phyloP scores from a whole-genome alignment of 148 eudicot genomes.

The Arbutus unedo region DNA sequence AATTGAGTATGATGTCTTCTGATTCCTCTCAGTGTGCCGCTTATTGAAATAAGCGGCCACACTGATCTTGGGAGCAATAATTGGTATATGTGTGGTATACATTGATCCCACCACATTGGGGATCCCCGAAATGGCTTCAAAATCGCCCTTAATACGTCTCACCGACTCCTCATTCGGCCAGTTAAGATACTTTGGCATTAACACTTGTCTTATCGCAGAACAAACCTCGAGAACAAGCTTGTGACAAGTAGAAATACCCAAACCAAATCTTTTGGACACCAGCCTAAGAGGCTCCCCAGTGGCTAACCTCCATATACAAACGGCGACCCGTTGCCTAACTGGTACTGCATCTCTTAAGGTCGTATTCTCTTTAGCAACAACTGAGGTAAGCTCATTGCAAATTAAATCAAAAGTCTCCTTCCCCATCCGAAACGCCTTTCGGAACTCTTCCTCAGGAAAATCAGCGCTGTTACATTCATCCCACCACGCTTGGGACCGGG shows the following conservation, averaged over 20 bases:
- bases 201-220: slow-evolving; percentile 64
- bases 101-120: slow-evolving; percentile 79
- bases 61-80: slow-evolving; percentile 83
- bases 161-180: slow-evolving; percentile 62
- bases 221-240: slow-evolving; percentile 89
- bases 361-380: slow-evolving; percentile 80
- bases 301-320: slow-evolving; percentile 80
- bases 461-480: slow-evolving; percentile 69
- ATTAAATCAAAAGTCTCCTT: slow-evolving; percentile 70
- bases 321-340: slow-evolving; percentile 78
- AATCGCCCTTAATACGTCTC: slow-evolving; percentile 46
- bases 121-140: slow-evolving; percentile 58
- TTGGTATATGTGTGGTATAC: slow-evolving; percentile 86
- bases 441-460: slow-evolving; percentile 64
- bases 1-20: slow-evolving; percentile 79
- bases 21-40: slow-evolving; percentile 70
- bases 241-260: slow-evolving; percentile 92
- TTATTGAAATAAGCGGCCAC: slow-evolving; percentile 83
- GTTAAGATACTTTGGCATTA: slow-evolving; percentile 72
- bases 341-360: slow-evolving; percentile 78
- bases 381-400: slow-evolving; percentile 65
- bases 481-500: slow-evolving; percentile 84
- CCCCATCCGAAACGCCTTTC: slow-evolving; percentile 71
- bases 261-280: slow-evolving; percentile 79
- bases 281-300: slow-evolving; percentile 83